A percentile compares a stretch with the other conserved stretches of the same genome.
phyloP scores from a whole-genome alignment of 495 filamentous ascomycete species.

The Lasiosphaeris hirsuta region DNA sequence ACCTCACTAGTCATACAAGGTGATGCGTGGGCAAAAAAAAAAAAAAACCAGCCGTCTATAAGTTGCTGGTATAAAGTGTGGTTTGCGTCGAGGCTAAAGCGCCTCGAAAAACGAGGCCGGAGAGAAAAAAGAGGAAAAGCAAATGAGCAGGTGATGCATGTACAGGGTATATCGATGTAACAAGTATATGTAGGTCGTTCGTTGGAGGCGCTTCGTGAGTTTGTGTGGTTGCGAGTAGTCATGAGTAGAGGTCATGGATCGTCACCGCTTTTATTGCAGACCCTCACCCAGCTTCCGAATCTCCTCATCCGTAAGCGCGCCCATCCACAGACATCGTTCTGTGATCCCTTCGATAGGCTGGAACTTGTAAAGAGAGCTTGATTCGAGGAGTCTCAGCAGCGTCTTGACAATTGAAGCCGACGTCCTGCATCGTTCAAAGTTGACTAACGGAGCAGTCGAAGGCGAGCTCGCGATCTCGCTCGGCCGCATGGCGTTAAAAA shows the following conservation, averaged over 20 bases:
- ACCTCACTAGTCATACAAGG: constrained; percentile 3
- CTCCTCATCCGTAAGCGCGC: constrained; percentile 79
- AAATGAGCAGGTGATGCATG: constrained; percentile 11
- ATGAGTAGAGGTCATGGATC: constrained; percentile 7
- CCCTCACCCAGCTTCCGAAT: constrained; percentile 52
- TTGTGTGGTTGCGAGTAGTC: not conserved
- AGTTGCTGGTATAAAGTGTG: not conserved
- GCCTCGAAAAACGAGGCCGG: not conserved
- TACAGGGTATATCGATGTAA: constrained; percentile 22
- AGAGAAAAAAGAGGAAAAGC: not conserved
- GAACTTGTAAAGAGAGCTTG: constrained; percentile 85
- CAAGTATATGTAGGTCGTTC: constrained; percentile 3
- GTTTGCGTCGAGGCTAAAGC: not conserved
- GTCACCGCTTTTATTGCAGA: constrained; percentile 32
- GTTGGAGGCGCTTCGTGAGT: not conserved
- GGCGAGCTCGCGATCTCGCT: constrained; percentile 61
- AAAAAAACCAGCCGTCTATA: constrained; percentile 3
- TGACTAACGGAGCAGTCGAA: constrained; percentile 73
- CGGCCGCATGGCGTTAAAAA: constrained; percentile 91
- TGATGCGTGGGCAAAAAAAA: constrained; percentile 7
- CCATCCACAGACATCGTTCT: constrained; percentile 93
- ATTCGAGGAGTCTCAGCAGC: constrained; percentile 82
- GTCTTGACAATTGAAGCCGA: constrained; percentile 92
- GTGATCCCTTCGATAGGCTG: constrained; percentile 81
- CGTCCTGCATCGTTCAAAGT: constrained; percentile 91